Evolutionary conservation across 768 basidiomycete genomes (phyloP).

Genomic region (Leccinum aurantiacum): DNA sequence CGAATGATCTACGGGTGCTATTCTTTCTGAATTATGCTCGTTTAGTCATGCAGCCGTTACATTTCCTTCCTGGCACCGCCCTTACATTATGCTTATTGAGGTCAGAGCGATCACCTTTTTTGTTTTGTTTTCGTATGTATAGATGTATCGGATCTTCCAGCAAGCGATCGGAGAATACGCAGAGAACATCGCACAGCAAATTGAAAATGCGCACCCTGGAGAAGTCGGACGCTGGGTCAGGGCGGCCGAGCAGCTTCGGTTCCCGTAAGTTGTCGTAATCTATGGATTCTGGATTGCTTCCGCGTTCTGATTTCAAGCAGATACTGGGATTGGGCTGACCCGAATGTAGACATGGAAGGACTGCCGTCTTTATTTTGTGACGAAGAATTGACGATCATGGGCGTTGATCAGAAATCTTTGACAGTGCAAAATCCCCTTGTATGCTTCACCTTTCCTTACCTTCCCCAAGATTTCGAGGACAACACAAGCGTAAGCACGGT

Average conservation of each 20-base stretch:
- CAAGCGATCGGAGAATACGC: slow-evolving; percentile 31
- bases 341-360: slow-evolving; percentile 17
- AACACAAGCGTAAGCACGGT: slow-evolving; percentile 6
- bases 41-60: slow-evolving; percentile 22
- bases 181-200: slow-evolving; percentile 24
- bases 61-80: slow-evolving; percentile 29
- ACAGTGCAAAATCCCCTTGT: slow-evolving; percentile 22
- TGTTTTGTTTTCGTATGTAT: neutral
- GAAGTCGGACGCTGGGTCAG: slow-evolving; percentile 22
- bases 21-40: neutral
- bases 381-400: slow-evolving; percentile 12
- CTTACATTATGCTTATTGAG: slow-evolving; percentile 30
- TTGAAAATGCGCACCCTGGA: slow-evolving; percentile 18
- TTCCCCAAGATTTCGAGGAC: slow-evolving; percentile 25
- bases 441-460: slow-evolving; percentile 13
- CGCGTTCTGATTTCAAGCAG: slow-evolving; percentile 8
- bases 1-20: neutral
- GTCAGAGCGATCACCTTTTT: slow-evolving; percentile 4
- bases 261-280: slow-evolving; percentile 23
- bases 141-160: slow-evolving; percentile 7
- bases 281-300: neutral
- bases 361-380: slow-evolving; percentile 23
- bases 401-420: slow-evolving; percentile 3
- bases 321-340: slow-evolving; percentile 33
- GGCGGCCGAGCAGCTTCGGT: slow-evolving; percentile 26